Percentiles rank a stretch among this genome's conserved stretches.
phyloP scores from a whole-genome alignment of 140 eudicot species.

The Erigeron philadelphicus region DNA sequence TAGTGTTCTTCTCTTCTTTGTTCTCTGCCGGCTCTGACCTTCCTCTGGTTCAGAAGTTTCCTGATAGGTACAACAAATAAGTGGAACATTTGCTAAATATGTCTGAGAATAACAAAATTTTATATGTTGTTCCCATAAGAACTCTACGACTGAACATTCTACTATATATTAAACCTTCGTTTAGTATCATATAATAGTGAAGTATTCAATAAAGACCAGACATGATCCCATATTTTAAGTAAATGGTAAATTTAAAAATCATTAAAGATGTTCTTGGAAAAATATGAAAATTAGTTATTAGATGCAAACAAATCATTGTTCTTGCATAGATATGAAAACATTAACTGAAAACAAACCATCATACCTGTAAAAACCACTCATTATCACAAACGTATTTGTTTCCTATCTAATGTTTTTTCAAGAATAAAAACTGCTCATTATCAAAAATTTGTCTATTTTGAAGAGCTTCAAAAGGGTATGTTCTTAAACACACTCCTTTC shows the following conservation, averaged over 20 bases:
- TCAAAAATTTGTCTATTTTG: too few species aligned
- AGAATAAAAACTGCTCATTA: background rate
- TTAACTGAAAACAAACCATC: background rate
- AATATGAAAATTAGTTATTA: background rate
- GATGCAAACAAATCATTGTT: background rate
- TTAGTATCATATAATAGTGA: background rate
- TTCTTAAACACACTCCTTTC: background rate
- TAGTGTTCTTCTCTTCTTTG: constrained; percentile 21
- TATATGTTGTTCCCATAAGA: background rate
- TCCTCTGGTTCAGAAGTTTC: constrained; percentile 17
- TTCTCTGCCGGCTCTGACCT: constrained; percentile 17
- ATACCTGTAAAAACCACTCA: background rate
- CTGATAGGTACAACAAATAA: constrained; percentile 19
- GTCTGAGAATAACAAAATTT: background rate
- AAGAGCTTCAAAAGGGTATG: background rate
- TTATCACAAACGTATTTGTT: background rate
- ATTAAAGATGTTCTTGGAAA: background rate
- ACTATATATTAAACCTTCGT: constrained; percentile 1
- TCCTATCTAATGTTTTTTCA: background rate
- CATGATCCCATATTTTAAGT: background rate
- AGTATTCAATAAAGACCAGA: background rate
- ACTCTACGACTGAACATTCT: background rate
- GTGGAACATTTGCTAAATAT: background rate
- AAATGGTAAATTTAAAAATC: background rate
- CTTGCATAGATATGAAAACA: constrained; percentile 11